Evolutionary conservation across 2,329 filamentous ascomycete genomes (phyloP).

Genomic region (Pyrenophora tritici-repentis): DNA sequence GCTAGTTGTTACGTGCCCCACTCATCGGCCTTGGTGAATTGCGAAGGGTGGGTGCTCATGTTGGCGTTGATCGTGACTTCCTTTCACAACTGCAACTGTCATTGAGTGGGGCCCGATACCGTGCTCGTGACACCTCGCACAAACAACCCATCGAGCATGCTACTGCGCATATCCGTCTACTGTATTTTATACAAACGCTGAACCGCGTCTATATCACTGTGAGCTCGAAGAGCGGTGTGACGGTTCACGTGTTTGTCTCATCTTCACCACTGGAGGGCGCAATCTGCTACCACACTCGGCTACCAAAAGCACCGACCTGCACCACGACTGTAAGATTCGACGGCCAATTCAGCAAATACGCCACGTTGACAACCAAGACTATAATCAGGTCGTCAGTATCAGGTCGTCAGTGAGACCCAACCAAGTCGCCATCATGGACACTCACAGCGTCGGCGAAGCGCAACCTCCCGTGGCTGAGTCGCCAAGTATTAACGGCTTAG

Average conservation of each 20-base stretch:
- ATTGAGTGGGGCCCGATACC: background rate
- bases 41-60: background rate
- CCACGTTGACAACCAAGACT: background rate
- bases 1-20: no score
- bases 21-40: no score
- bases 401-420: background rate
- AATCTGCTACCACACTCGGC: slow-evolving; percentile 3
- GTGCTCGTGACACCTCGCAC: slow-evolving; percentile 4
- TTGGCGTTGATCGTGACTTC: slow-evolving; percentile 4
- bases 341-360: background rate
- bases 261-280: slow-evolving; percentile 12
- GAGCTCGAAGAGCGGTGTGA: slow-evolving; percentile 1
- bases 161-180: background rate
- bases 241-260: slow-evolving; percentile 11
- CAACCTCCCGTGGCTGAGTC: background rate
- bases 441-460: background rate
- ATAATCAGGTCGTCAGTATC: background rate
- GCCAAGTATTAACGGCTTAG: background rate
- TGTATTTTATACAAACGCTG: background rate
- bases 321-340: background rate
- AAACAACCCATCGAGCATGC: slow-evolving; percentile 3
- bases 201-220: background rate
- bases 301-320: slow-evolving; percentile 3
- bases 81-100: background rate
- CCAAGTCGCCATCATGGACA: background rate